Base-by-base conservation (phyloP, 139 green algal genomes). In the Coccomyxa sp. region DNA sequence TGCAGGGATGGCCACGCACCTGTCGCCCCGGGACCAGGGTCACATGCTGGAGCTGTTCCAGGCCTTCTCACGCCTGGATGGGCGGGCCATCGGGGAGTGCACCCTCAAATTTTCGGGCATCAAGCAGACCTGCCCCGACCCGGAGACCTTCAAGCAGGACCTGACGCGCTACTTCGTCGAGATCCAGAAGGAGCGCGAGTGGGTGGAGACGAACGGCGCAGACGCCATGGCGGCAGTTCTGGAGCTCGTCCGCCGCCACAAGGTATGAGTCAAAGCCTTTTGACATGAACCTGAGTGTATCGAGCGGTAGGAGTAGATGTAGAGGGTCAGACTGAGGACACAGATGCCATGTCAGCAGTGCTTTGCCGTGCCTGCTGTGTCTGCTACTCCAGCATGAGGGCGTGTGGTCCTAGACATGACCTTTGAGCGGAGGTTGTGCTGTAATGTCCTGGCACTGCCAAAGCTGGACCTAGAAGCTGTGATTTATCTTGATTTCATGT, bases 1-100 rank as follows among this genome's bases (percentile, higher is more conserved):
- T 64, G 44, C 74, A 78, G 94, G 94, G 75, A 97, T 97, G 94
- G 90, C 91, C 27, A 96, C 89, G 1, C 88, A 93, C 82, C 83
- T 98, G 68, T 87, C 78, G 18, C 74, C 88, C 10, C 39, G 69
- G 16, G 91, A 98, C 82, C 86, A 91, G 78, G 64, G 81, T 37
- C 82, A 84, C 74, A 92, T 93, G 88, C 50, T 88, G 38, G 78
- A 84, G 4, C 85, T 91, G 76, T 92, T 91, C 77, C 68, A 83
- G 24, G 75, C 81, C 0, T 87, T 91, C 50, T 82, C 77, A 5
- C 85, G 91, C 77, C 89, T 95, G 87, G 88, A 97, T 37, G 91
- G 89, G 22, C 44, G 54, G 29, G 81, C 76, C 68, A 78, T 92
- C 68, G 93, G 89, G 6, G 68, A 91, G 29, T 91, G 84, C 85